Evolutionary conservation across 2,329 filamentous ascomycete species (phyloP).

Genomic region (Onygena corvina): DNA sequence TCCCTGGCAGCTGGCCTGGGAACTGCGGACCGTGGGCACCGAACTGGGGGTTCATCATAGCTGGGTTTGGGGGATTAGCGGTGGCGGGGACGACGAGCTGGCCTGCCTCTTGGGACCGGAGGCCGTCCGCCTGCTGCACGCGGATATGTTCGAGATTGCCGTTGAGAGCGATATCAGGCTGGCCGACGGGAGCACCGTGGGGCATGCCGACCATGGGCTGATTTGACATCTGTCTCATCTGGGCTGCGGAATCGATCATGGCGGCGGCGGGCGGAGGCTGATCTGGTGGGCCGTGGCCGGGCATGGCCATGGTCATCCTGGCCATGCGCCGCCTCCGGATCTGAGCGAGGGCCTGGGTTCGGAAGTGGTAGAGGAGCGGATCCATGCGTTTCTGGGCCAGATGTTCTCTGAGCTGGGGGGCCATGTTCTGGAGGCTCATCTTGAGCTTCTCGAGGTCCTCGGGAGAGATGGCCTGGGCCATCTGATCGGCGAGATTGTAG

Average conservation of each 20-base stretch:
- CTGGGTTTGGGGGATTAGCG: constrained; percentile 34
- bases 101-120: constrained; percentile 49
- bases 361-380: constrained; percentile 41
- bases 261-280: constrained; percentile 27
- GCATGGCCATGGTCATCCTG: constrained; percentile 20
- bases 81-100: constrained; percentile 54
- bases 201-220: constrained; percentile 16
- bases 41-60: constrained; percentile 33
- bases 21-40: constrained; percentile 27
- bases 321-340: constrained; percentile 28
- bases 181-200: constrained; percentile 25
- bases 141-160: constrained; percentile 44
- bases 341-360: constrained; percentile 36
- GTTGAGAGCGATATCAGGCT: constrained; percentile 23
- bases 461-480: constrained; percentile 34
- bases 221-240: constrained; percentile 22
- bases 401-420: constrained; percentile 37
- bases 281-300: constrained; percentile 21
- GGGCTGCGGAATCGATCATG: constrained; percentile 25
- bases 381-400: constrained; percentile 37
- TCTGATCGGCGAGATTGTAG: constrained; percentile 33
- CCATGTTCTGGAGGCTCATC: constrained; percentile 35
- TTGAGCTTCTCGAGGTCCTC: constrained; percentile 40
- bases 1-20: constrained; percentile 23
- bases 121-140: constrained; percentile 50